A percentile compares a stretch with the other conserved stretches of the same genome.
Evolutionary conservation across 1,139 yeast genomes (phyloP).

Genomic region (Nakaseomyces delphensis): DNA sequence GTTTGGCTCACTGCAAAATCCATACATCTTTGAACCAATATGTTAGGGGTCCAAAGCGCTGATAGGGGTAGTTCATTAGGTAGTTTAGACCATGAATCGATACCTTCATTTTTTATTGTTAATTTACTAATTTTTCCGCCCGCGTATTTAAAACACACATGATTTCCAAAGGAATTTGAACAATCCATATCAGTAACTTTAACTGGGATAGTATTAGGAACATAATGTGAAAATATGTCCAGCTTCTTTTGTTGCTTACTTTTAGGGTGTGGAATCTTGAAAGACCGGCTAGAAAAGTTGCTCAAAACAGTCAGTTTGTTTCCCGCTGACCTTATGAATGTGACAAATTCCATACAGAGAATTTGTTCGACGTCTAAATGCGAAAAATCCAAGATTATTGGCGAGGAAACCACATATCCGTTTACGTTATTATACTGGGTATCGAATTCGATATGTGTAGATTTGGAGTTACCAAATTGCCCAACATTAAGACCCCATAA

Average conservation of each 20-base stretch:
- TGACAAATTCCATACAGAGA: constrained; percentile 60
- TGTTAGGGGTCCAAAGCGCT: constrained; percentile 32
- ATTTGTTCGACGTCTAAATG: constrained; percentile 42
- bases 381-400: constrained; percentile 17
- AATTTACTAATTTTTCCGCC: constrained; percentile 29
- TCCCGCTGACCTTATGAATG: constrained; percentile 52
- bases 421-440: constrained; percentile 15
- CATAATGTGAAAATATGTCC: constrained; percentile 24
- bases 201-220: constrained; percentile 22
- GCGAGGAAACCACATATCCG: constrained; percentile 19
- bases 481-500: constrained; percentile 84
- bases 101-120: constrained; percentile 16
- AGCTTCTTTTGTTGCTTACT: constrained; percentile 15
- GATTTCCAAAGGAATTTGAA: constrained; percentile 27
- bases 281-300: constrained; percentile 49
- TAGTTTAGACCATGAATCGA: constrained; percentile 22
- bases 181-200: constrained; percentile 25
- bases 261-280: constrained; percentile 35
- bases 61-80: constrained; percentile 22
- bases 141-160: constrained; percentile 23
- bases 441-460: constrained; percentile 17
- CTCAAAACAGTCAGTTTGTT: constrained; percentile 58
- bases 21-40: constrained; percentile 28
- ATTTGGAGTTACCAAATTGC: constrained; percentile 55
- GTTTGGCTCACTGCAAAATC: constrained; percentile 64